Percentiles rank a stretch among this genome's conserved stretches.
phyloP scores from a whole-genome alignment of 163 green algal genomes.

The Chlamydomonas reinhardtii region DNA sequence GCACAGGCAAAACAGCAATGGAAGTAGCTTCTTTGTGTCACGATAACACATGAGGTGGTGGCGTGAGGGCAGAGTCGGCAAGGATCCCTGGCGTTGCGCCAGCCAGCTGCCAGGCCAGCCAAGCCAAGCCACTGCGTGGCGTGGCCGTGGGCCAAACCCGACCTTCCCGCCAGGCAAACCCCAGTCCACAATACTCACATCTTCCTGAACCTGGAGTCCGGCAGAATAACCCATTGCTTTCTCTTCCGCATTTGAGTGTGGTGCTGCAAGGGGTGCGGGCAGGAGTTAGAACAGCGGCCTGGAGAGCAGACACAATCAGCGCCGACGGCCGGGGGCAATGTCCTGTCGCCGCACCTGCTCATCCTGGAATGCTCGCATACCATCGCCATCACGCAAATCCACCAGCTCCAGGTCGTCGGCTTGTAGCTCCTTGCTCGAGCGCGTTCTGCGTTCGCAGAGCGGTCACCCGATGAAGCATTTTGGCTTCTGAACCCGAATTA shows the following conservation, averaged over 20 bases:
- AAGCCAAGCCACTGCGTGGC: too few species aligned
- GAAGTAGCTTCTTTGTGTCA: too few species aligned
- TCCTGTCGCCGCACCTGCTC: conserved; percentile 8
- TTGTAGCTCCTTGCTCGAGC: not conserved
- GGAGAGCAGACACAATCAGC: too few species aligned
- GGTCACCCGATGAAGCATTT: not conserved
- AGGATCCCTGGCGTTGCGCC: too few species aligned
- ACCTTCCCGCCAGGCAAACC: not conserved
- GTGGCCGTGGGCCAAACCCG: not conserved
- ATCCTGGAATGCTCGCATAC: conserved; percentile 20
- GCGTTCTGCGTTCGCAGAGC: not conserved
- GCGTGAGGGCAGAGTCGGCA: too few species aligned
- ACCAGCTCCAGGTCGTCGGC: conserved; percentile 12
- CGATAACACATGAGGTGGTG: too few species aligned
- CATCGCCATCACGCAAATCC: not conserved
- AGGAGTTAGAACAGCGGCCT: too few species aligned
- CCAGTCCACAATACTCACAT: not conserved
- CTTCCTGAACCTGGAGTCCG: conserved; percentile 33
- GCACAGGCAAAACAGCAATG: not conserved
- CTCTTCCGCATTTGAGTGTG: not conserved
- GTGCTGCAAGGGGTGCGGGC: not conserved
- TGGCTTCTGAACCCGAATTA: too few species aligned
- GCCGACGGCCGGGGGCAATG: too few species aligned
- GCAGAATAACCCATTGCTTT: conserved; percentile 5
- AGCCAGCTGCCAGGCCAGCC: too few species aligned